These are phyloP conservation scores for Aspergillus oerlinghausenensis DNA, from an alignment of 2,329 filamentous ascomycete genomes.

Conservation along the genomic window DNA sequence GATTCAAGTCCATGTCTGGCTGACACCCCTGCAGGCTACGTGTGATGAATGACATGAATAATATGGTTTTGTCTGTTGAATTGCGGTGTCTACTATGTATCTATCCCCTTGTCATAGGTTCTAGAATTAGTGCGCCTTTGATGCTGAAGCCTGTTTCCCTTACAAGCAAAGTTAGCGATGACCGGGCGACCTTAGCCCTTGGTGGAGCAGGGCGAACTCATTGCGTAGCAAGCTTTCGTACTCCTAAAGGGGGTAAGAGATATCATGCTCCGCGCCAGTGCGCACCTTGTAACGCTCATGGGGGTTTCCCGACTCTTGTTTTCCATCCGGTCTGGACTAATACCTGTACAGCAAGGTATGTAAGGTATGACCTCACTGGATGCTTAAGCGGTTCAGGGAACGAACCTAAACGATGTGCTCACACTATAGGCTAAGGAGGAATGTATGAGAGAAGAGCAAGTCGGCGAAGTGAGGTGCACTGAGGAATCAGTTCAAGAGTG, in stretches of 20 bases:
- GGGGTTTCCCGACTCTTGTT: background rate
- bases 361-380: too few species aligned
- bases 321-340: background rate
- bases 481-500: too few species aligned
- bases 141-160: conserved; percentile 5
- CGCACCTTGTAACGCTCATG: background rate
- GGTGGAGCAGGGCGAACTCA: background rate
- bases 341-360: background rate
- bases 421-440: too few species aligned
- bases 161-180: background rate
- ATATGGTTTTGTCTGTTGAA: conserved; percentile 25
- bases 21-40: conserved; percentile 24
- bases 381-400: too few species aligned
- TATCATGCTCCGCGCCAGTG: background rate
- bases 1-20: background rate
- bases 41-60: conserved; percentile 31
- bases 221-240: background rate
- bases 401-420: too few species aligned
- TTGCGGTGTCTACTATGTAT: conserved; percentile 21
- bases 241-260: background rate
- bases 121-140: conserved; percentile 9
- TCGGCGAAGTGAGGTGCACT: too few species aligned
- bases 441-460: too few species aligned
- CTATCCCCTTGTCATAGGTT: conserved; percentile 10
- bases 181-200: background rate